These are phyloP conservation scores for Nemania bipapillata DNA, from an alignment of 2,329 filamentous ascomycete species.

Conservation along the genomic window DNA sequence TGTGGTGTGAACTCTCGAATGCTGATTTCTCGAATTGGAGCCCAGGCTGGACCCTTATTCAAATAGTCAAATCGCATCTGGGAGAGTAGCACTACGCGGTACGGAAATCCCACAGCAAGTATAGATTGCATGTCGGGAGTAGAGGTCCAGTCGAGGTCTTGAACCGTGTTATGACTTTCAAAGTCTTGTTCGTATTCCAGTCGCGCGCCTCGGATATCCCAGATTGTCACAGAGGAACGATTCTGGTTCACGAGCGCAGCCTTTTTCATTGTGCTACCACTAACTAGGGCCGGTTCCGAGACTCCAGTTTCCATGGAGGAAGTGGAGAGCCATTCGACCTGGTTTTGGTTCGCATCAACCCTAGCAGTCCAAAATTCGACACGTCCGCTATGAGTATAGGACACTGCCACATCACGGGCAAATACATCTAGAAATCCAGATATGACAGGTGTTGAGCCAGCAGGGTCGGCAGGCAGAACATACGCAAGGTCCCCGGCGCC, in stretches of 20 bases:
- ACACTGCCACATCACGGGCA: conserved; percentile 84
- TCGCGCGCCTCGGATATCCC: conserved; percentile 84
- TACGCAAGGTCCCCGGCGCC: conserved; percentile 69
- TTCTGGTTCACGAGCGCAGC: conserved; percentile 81
- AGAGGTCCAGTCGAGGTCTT: conserved; percentile 92
- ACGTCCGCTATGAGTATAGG: conserved; percentile 78
- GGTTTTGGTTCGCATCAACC: conserved; percentile 68
- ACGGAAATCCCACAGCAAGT: conserved; percentile 90
- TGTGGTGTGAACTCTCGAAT: conserved; percentile 86
- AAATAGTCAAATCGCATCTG: conserved; percentile 94
- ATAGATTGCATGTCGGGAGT: conserved; percentile 90
- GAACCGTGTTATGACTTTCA: conserved; percentile 76
- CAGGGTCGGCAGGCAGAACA: conserved; percentile 85
- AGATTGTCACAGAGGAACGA: conserved; percentile 83
- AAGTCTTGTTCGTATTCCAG: conserved; percentile 84
- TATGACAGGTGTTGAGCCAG: conserved; percentile 75
- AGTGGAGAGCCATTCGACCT: conserved; percentile 83
- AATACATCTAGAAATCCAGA: conserved; percentile 88
- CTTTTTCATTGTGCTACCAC: conserved; percentile 87
- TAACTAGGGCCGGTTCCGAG: conserved; percentile 77
- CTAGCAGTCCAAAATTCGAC: conserved; percentile 88
- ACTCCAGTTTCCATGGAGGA: conserved; percentile 84
- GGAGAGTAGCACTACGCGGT: conserved; percentile 81
- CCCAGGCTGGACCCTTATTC: conserved; percentile 89
- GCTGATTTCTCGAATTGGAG: conserved; percentile 81